These are phyloP conservation scores for Parascedosporium putredinis DNA, from an alignment of 2,329 filamentous ascomycete species.

Conservation along the genomic window DNA sequence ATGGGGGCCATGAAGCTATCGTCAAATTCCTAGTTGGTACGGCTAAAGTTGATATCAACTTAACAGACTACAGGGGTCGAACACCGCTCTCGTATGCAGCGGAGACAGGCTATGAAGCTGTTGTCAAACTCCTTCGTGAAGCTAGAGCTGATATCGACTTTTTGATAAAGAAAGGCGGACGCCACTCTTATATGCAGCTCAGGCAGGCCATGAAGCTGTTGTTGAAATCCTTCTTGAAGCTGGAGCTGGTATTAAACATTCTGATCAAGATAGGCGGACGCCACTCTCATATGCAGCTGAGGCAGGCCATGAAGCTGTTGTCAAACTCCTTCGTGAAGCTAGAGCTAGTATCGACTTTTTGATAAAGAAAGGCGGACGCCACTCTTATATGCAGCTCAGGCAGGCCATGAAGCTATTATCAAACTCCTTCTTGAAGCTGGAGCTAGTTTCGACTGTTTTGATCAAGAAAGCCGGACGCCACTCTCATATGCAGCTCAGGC, in stretches of 20 bases:
- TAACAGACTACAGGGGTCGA: neutral
- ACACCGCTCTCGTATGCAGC: neutral
- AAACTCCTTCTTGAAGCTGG: slow-evolving; percentile 1
- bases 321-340: slow-evolving; percentile 5
- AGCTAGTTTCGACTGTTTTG: neutral
- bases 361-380: no score
- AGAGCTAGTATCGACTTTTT: slow-evolving; percentile 11
- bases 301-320: neutral
- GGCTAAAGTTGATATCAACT: neutral
- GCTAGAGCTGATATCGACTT: neutral
- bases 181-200: neutral
- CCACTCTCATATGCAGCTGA: neutral
- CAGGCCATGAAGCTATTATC: no score
- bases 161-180: neutral
- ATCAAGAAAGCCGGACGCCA: neutral
- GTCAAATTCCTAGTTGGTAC: neutral
- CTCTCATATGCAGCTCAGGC: neutral
- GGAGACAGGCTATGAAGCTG: neutral
- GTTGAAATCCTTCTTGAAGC: neutral
- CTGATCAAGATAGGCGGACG: neutral
- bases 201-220: neutral
- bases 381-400: no score
- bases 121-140: slow-evolving; percentile 7
- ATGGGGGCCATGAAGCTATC: neutral
- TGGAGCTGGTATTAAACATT: neutral